Evolutionary conservation across 2,329 filamentous ascomycete species (phyloP), one percentile per base, ranked within the genome.

Genomic region (Niveomyces coronatus): DNA sequence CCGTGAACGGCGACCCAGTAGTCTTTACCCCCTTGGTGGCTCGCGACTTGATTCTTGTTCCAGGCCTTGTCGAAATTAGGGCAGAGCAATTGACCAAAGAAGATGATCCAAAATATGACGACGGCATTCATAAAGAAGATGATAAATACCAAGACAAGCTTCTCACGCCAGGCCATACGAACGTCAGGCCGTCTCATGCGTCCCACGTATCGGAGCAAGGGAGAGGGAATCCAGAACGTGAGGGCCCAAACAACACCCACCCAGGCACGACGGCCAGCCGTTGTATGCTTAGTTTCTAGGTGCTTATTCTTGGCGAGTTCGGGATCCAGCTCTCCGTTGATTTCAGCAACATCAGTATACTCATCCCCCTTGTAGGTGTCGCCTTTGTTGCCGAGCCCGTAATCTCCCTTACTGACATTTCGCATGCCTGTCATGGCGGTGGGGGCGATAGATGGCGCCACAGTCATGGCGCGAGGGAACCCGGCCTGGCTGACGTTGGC

Each of bases 141-240:
- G 37, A 94, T 51, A 42, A 84, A 67, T 32, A 88, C 78, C 9
- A 98, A 67, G 0, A 91, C 82, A 9, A 98, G 36, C 62, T 98
- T 98, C 54, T 98, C 91, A 60, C 91, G 76, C 91, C 91, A 98
- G 0, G 91, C 91, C 76, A 95, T 84, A 18, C 91, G 84, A 8
- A 98, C 86, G 62, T 98, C 91, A 2, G 88, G 91, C 39, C 91
- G 80, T 63, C 94, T 93, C 91, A 98, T 98, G 16, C 89, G 84
- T 22, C 91, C 91, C 41, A 96, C 53, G 43, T 71, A 81, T n/a
- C 74, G 74, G 13, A 98, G 76, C 3, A 84, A 47, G 33, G 85
- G 83, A 0, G 89, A 96, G 0, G 91, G 91, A 47, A 95, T 91
- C 83, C 85, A 96, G 56, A 86, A 96, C 0, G 91, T 98, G 34